Conservation (phyloP, 2,329 filamentous ascomycete species). For the Botrytis paeoniae region DNA sequence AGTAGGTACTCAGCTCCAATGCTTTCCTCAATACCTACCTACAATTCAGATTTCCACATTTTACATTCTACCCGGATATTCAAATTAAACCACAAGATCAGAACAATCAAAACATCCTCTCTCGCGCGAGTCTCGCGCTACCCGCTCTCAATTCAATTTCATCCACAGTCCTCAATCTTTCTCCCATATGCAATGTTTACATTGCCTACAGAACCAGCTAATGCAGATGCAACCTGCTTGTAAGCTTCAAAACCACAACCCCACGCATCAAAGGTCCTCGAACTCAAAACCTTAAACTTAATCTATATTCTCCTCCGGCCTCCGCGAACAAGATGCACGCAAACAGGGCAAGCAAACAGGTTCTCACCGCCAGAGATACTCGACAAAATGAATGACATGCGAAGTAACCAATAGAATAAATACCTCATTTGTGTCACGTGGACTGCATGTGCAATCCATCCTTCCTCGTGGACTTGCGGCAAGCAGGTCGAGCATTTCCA, state of each 20-base stretch:
- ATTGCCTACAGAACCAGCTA: background rate
- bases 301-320: background rate
- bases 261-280: background rate
- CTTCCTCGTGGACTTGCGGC: background rate
- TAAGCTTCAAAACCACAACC: background rate
- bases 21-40: background rate
- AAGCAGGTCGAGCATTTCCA: background rate
- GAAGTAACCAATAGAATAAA: slow-evolving; percentile 18
- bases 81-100: background rate
- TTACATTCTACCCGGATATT: background rate
- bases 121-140: slow-evolving; percentile 7
- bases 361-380: slow-evolving; percentile 11
- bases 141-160: background rate
- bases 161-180: background rate
- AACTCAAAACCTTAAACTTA: slow-evolving; percentile 2
- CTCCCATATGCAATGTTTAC: background rate
- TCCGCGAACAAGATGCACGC: background rate
- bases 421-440: slow-evolving; percentile 18
- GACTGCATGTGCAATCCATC: background rate
- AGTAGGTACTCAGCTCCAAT: background rate
- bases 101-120: background rate
- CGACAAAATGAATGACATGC: background rate
- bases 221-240: slow-evolving; percentile 9
- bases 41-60: background rate
- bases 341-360: background rate